phyloP scores from a whole-genome alignment of 2,329 filamentous ascomycete genomes.

The Penicillium aurantiogriseum region DNA sequence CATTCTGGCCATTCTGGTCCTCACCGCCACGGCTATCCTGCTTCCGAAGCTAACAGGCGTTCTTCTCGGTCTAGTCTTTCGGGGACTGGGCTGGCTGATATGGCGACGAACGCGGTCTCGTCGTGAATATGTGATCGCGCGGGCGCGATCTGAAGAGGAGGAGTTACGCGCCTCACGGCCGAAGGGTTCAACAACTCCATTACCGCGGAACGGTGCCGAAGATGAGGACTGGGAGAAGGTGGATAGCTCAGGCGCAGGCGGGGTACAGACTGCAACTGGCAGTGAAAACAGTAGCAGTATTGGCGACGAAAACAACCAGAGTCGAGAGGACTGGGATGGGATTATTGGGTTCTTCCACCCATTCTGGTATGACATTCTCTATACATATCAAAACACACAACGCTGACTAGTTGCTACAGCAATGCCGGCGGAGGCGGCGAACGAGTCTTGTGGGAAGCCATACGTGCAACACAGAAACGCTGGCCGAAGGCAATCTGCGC shows the following conservation, averaged over 20 bases:
- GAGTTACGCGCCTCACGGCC: slow-evolving; percentile 29
- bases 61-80: slow-evolving; percentile 37
- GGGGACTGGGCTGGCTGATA: slow-evolving; percentile 59
- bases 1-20: slow-evolving; percentile 32
- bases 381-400: not conserved
- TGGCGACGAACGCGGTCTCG: slow-evolving; percentile 63
- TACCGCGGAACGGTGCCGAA: slow-evolving; percentile 34
- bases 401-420: slow-evolving; percentile 46
- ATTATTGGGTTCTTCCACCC: slow-evolving; percentile 97
- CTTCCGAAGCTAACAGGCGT: slow-evolving; percentile 36
- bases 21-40: slow-evolving; percentile 35
- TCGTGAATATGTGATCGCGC: slow-evolving; percentile 53
- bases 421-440: slow-evolving; percentile 97
- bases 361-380: slow-evolving; percentile 68
- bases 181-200: slow-evolving; percentile 23
- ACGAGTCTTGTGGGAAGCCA: slow-evolving; percentile 92
- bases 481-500: slow-evolving; percentile 88
- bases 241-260: slow-evolving; percentile 52
- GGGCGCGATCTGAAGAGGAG: slow-evolving; percentile 47
- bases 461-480: slow-evolving; percentile 81
- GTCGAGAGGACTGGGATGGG: slow-evolving; percentile 68
- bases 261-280: slow-evolving; percentile 45
- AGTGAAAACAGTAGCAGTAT: slow-evolving; percentile 45
- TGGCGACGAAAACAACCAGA: slow-evolving; percentile 27
- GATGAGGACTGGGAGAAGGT: slow-evolving; percentile 72